A percentile compares a stretch with the other conserved stretches of the same genome.
Evolutionary conservation across 352 stramenopile species (phyloP).

Genomic region (Globisporangium cystogenes): DNA sequence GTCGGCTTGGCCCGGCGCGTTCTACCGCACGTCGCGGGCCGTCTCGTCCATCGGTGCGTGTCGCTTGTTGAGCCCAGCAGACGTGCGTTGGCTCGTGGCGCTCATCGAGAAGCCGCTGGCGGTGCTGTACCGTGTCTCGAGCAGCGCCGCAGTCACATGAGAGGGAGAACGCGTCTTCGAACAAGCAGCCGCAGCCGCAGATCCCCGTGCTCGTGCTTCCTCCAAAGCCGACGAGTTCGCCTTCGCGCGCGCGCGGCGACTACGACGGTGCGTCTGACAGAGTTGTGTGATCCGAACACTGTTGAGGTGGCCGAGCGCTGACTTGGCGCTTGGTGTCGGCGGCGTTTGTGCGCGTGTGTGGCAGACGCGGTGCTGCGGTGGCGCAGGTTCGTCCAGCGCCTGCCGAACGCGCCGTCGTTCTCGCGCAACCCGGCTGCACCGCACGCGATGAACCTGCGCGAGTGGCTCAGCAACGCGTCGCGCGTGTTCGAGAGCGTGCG

Average conservation of each 20-base stretch:
- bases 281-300: constrained; percentile 11
- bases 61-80: not conserved
- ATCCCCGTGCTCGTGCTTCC: constrained; percentile 11
- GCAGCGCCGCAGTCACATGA: constrained; percentile 11
- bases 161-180: constrained; percentile 9
- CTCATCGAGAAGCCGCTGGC: not conserved
- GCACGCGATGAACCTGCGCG: constrained; percentile 43
- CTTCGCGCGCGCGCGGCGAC: constrained; percentile 17
- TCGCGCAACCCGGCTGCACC: constrained; percentile 7
- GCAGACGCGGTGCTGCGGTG: constrained; percentile 6
- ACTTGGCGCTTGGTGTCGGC: not conserved
- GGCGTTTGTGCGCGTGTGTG: not conserved
- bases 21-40: constrained; percentile 9
- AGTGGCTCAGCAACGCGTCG: constrained; percentile 70
- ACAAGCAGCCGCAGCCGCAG: constrained; percentile 4
- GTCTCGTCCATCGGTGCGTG: constrained; percentile 7
- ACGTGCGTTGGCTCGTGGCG: constrained; percentile 11
- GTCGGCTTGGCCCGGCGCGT: constrained; percentile 21
- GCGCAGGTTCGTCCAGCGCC: constrained; percentile 12
- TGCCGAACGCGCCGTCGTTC: constrained; percentile 18
- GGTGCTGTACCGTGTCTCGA: not conserved
- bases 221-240: not conserved
- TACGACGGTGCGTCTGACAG: constrained; percentile 26
- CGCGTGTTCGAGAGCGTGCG: constrained; percentile 67
- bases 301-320: not conserved